A percentile compares a stretch with the other conserved stretches of the same genome.
Evolutionary conservation across 371 early-diverging fungal species (phyloP).

Genomic region (Mucor ambiguus): DNA sequence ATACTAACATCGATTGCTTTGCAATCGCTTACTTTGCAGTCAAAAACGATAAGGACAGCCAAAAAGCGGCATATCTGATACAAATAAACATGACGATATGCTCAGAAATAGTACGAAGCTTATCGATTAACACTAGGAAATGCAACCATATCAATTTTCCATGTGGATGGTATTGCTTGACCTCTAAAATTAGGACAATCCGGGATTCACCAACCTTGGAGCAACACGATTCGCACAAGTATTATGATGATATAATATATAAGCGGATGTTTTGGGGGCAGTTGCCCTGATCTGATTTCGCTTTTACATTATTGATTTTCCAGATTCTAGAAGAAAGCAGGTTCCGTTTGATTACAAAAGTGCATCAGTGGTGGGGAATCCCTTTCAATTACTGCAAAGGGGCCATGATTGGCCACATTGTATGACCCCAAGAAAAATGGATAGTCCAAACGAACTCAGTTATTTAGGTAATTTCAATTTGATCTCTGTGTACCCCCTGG

Average conservation of each 20-base stretch:
- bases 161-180: not conserved
- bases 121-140: not conserved
- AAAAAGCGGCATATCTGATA: not conserved
- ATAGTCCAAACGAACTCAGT: not conserved
- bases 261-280: not conserved
- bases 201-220: not conserved
- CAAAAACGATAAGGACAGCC: not conserved
- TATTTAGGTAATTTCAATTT: not conserved
- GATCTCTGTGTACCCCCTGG: constrained; percentile 2
- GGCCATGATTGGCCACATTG: constrained; percentile 20
- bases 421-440: constrained; percentile 26
- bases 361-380: not conserved
- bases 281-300: not conserved
- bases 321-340: not conserved
- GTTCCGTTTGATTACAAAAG: not conserved
- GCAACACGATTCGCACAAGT: not conserved
- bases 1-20: not conserved
- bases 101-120: not conserved
- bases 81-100: not conserved
- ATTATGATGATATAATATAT: not conserved
- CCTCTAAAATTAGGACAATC: not conserved
- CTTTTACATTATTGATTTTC: not conserved
- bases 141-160: no score
- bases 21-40: not conserved
- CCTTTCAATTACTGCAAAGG: not conserved